Evolutionary conservation across 2,329 filamentous ascomycete genomes (phyloP), one percentile per base, ranked within the genome.

Genomic region (Aurifilum marmelostoma): DNA sequence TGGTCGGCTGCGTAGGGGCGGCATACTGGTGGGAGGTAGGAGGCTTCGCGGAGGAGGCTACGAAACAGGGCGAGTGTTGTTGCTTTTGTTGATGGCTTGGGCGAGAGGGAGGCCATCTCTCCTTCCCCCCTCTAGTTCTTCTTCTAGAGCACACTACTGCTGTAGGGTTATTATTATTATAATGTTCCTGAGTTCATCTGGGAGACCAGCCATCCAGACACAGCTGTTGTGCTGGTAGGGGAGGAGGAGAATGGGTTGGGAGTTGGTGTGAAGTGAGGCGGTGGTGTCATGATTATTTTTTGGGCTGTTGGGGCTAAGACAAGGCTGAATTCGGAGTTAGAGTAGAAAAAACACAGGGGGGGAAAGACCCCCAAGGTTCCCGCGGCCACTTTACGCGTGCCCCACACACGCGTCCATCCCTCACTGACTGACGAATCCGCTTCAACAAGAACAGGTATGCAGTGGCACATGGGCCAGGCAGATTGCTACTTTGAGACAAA

Each of bases 41-140:
- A 84, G 52, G 83, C 80, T 79, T 89, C 87, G 69, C 88, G 87
- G 47, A 90, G 84, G 29, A 90, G 79, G 69, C 87, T 83, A 67
- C 88, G 84, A 76, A 88, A 90, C 61, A 88, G 77, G 73, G 85
- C 83, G 18, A 83, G 73, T 4, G 0, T 73, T 43, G 37, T n/a
- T 47, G 18, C 1, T 21, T 16, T 21, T 47, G 41, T 7, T 47
- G 41, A 47, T 7, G 43, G 7, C 24, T 29, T 52, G n/a, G 50
- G 50, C 8, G 7, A 2, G 50, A 52, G n/a, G n/a, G 50, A 54
- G 11, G n/a, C 50, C 50, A 54, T 54, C 9, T 27, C 24, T 27
- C 9, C n/a, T 16, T 54, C 11, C 27, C 50, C 27, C n/a, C 50
- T 54, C 47, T 27, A 5, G 50, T 34, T 8, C 8, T 34, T 8